phyloP scores from a whole-genome alignment of 2,329 filamentous ascomycete genomes.

The Diaporthe caulivora region DNA sequence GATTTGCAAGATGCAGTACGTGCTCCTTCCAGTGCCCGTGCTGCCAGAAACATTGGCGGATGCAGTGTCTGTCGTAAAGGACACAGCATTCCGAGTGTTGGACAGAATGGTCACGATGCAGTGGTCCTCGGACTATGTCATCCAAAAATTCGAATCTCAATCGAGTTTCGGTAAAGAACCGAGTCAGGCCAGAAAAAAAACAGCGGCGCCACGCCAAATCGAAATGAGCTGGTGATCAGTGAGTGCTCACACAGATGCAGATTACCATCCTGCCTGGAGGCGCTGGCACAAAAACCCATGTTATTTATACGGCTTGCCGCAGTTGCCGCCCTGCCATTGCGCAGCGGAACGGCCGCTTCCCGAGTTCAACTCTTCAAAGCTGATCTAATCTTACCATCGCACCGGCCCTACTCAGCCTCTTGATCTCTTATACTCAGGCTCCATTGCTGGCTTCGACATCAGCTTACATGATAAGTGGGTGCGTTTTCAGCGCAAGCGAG shows the following conservation, averaged over 20 bases:
- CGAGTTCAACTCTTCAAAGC: slow-evolving; percentile 5
- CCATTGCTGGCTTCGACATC: slow-evolving; percentile 7
- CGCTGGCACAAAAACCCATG: slow-evolving; percentile 9
- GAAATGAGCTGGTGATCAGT: slow-evolving; percentile 39
- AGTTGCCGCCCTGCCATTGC: slow-evolving; percentile 22
- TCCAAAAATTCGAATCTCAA: background rate
- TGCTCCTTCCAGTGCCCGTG: background rate
- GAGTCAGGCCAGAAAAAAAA: slow-evolving; percentile 18
- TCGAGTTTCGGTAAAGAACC: slow-evolving; percentile 36
- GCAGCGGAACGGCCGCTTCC: slow-evolving; percentile 19
- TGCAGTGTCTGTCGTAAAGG: slow-evolving; percentile 2
- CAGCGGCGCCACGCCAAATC: slow-evolving; percentile 24
- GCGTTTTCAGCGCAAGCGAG: slow-evolving; percentile 19
- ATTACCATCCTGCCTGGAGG: slow-evolving; percentile 26
- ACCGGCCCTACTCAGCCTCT: slow-evolving; percentile 13
- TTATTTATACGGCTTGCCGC: slow-evolving; percentile 14
- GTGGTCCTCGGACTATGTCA: slow-evolving; percentile 1
- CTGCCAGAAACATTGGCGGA: background rate
- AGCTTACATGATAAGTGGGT: slow-evolving; percentile 2
- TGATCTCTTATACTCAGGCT: slow-evolving; percentile 6
- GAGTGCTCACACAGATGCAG: slow-evolving; percentile 36
- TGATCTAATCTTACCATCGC: slow-evolving; percentile 7
- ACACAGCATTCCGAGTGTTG: background rate
- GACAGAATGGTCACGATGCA: slow-evolving; percentile 13
- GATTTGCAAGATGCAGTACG: slow-evolving; percentile 1